A percentile compares a stretch with the other conserved stretches of the same genome.
Evolutionary conservation across 2,329 filamentous ascomycete genomes (phyloP).

Genomic region (Cytospora chrysosperma): DNA sequence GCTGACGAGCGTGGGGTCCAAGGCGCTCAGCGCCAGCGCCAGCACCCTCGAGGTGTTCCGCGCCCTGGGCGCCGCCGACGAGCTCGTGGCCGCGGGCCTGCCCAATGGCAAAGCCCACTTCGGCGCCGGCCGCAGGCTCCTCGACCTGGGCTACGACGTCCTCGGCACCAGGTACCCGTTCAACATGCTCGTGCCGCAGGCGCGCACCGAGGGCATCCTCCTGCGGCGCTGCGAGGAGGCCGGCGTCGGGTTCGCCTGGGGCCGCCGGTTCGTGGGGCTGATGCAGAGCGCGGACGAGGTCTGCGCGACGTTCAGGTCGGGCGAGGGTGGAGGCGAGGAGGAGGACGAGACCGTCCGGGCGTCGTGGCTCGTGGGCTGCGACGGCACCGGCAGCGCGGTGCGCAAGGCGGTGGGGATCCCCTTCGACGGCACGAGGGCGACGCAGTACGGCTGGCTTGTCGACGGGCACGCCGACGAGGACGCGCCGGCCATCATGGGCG

Average conservation of each 20-base stretch:
- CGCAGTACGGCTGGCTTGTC: slow-evolving; percentile 37
- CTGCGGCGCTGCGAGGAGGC: slow-evolving; percentile 17
- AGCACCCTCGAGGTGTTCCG: slow-evolving; percentile 20
- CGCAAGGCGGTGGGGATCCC: slow-evolving; percentile 38
- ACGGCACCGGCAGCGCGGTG: slow-evolving; percentile 41
- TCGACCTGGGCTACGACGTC: slow-evolving; percentile 19
- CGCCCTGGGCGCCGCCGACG: slow-evolving; percentile 14
- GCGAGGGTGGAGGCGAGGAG: neutral
- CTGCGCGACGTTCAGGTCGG: neutral
- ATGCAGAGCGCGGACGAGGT: neutral
- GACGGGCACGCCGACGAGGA: slow-evolving; percentile 35
- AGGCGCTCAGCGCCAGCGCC: slow-evolving; percentile 14
- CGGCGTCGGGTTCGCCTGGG: slow-evolving; percentile 12
- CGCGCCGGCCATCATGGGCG: slow-evolving; percentile 13
- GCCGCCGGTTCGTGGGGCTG: neutral
- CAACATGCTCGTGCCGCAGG: slow-evolving; percentile 9
- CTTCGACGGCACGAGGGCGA: slow-evolving; percentile 38
- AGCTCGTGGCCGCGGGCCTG: slow-evolving; percentile 2
- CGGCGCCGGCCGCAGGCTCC: neutral
- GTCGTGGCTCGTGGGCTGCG: slow-evolving; percentile 43
- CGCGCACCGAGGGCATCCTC: slow-evolving; percentile 6
- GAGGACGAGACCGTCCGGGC: slow-evolving; percentile 26
- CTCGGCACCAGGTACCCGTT: slow-evolving; percentile 20
- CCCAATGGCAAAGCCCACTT: slow-evolving; percentile 6
- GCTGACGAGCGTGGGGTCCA: neutral